These are phyloP conservation scores for Dillenia turbinata DNA, from an alignment of 164 flowering plant genomes.

Conservation along the genomic window DNA sequence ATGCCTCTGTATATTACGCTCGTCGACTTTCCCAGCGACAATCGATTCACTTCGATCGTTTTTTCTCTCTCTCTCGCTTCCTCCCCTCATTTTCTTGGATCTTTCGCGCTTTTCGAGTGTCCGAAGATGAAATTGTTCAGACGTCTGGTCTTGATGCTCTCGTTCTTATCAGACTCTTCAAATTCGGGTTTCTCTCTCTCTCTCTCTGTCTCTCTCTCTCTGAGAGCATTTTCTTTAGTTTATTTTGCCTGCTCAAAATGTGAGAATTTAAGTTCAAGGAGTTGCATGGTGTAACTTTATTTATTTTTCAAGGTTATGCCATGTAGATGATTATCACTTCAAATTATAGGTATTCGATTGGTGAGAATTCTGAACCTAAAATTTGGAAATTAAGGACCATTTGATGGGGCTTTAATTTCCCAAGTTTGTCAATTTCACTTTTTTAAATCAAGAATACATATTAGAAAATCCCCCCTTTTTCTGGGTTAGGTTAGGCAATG, in stretches of 20 bases:
- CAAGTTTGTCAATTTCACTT: too few species aligned
- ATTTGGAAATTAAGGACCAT: too few species aligned
- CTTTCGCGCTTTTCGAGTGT: conserved; percentile 24
- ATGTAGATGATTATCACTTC: too few species aligned
- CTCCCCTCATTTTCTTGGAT: conserved; percentile 40
- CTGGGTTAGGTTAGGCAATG: too few species aligned
- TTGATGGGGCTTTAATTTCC: too few species aligned
- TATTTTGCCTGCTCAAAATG: not conserved
- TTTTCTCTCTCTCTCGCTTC: conserved; percentile 16
- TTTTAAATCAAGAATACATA: too few species aligned
- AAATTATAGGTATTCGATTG: too few species aligned
- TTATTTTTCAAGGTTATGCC: too few species aligned
- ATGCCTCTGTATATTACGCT: conserved; percentile 32
- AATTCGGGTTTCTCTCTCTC: conserved; percentile 26
- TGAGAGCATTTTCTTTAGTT: not conserved
- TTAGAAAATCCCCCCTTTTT: too few species aligned
- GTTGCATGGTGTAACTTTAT: conserved; percentile 43
- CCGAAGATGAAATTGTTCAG: conserved; percentile 34
- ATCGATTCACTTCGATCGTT: conserved; percentile 9
- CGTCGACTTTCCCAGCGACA: conserved; percentile 27
- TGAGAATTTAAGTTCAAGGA: conserved; percentile 53
- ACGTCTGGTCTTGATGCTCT: conserved; percentile 41
- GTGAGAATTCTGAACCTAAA: too few species aligned
- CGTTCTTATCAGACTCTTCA: conserved; percentile 40
- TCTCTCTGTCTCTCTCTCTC: not conserved